Base-by-base conservation (phyloP, 140 eudicot genomes). In the Stevia rebaudiana region DNA sequence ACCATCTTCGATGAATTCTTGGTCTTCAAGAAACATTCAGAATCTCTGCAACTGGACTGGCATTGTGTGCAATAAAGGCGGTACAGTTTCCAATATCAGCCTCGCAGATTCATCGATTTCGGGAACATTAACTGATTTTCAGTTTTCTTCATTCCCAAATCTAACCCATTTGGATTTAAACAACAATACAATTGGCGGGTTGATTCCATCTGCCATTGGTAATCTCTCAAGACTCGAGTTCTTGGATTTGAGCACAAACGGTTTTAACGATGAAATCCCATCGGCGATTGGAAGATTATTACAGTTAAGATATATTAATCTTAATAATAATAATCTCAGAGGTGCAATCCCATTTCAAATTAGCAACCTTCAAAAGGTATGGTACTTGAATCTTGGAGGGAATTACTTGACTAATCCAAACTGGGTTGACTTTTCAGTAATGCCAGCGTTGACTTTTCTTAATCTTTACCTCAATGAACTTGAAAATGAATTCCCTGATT, bases 41-140 rank as follows among this genome's bases (percentile, higher is more conserved):
- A 79, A 69, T 53, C 81, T 79, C 25, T 87, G 94, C 74, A 75
- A 75, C 18, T 87, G 95, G 95, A 72, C 74, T 36, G 81, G 81
- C 43, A 59, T 84, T 53, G 63, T 50, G 25, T 87, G 94, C 71
- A 63, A 74, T 23, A 18, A 41, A 33, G 61, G 43, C 5, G 75
- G 78, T 10, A 51, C 73, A 1, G 70, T 84, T 5, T 66, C 78
- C n/a, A 48, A 28, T 40, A 67, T 87, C 46, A 73, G 56, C 21
- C 74, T 87, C 41, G 49, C 67, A 4, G 67, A 59, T 57, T 60
- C 73, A 40, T 42, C 51, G 3, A 81, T 81, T 30, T 22, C 63
- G 0, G 94, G 89, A 22, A 79, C 84, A 36, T 72, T 87, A 23
- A 61, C 63, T 4, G 48, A 46, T 1, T 78, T 87, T 63, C 70